These are phyloP conservation scores for Marchantia paleacea DNA, from an alignment of 225 moss, liverwort and hornwort species.

Conservation along the genomic window DNA sequence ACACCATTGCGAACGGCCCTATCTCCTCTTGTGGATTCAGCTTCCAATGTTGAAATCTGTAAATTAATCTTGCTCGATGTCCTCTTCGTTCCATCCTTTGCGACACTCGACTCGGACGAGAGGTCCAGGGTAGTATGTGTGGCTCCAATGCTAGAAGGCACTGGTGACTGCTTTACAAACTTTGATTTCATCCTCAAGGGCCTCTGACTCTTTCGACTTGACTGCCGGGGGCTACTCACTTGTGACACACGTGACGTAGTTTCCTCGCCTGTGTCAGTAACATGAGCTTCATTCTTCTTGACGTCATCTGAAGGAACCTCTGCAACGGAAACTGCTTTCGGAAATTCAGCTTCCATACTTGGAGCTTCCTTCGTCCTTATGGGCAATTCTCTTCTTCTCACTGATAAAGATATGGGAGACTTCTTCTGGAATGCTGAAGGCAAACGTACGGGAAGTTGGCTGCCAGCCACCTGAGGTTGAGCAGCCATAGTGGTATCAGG, in stretches of 20 bases:
- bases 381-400: conserved; percentile 28
- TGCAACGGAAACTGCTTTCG: background rate
- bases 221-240: background rate
- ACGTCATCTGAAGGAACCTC: background rate
- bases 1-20: conserved; percentile 3
- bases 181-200: conserved; percentile 17
- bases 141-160: conserved; percentile 1
- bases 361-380: background rate
- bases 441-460: conserved; percentile 42
- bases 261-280: conserved; percentile 14
- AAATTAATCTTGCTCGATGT: background rate
- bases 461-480: background rate
- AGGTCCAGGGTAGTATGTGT: background rate
- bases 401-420: conserved; percentile 50
- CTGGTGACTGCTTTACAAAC: conserved; percentile 28
- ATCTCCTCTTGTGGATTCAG: background rate
- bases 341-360: conserved; percentile 3
- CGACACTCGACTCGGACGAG: background rate
- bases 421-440: conserved; percentile 53
- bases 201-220: background rate
- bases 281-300: background rate
- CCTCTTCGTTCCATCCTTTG: background rate
- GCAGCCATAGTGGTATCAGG: conserved; percentile 11
- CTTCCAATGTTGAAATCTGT: conserved; percentile 1
- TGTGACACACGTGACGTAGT: background rate